Percentiles rank a stretch among this genome's conserved stretches.
These are phyloP conservation scores for Phanerochaete carnosa DNA, from an alignment of 768 basidiomycete species.

Conservation along the genomic window DNA sequence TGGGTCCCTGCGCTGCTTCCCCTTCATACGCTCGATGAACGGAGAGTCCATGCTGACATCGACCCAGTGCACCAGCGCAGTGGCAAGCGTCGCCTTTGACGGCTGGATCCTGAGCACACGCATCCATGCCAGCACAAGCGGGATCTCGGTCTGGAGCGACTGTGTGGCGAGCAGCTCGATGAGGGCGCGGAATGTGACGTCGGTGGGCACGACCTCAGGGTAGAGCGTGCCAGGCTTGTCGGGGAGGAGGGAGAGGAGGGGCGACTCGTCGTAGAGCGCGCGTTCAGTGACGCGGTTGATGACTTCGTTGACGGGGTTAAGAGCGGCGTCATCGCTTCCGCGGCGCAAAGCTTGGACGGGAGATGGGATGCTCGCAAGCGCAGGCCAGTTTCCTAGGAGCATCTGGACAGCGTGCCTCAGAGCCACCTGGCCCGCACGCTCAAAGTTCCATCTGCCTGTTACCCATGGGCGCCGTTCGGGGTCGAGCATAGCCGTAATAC, in stretches of 20 bases:
- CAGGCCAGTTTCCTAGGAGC: slow-evolving; percentile 52
- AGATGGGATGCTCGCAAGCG: slow-evolving; percentile 28
- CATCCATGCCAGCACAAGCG: slow-evolving; percentile 74
- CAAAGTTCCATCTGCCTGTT: slow-evolving; percentile 29
- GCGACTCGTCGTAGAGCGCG: slow-evolving; percentile 11
- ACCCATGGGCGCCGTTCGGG: slow-evolving; percentile 19
- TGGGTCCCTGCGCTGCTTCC: slow-evolving; percentile 30
- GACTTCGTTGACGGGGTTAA: slow-evolving; percentile 27
- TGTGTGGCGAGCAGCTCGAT: slow-evolving; percentile 57
- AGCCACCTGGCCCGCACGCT: slow-evolving; percentile 24
- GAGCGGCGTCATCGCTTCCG: slow-evolving; percentile 19
- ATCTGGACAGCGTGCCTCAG: slow-evolving; percentile 17
- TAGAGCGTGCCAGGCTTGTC: slow-evolving; percentile 18
- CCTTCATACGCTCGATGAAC: slow-evolving; percentile 46
- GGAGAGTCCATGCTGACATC: slow-evolving; percentile 66
- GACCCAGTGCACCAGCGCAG: slow-evolving; percentile 66
- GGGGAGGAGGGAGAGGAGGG: slow-evolving; percentile 6
- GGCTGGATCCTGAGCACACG: slow-evolving; percentile 51
- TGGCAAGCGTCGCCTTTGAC: slow-evolving; percentile 49
- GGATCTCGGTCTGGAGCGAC: slow-evolving; percentile 54
- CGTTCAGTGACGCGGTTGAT: slow-evolving; percentile 23
- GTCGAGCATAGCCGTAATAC: slow-evolving; percentile 7
- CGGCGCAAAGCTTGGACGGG: slow-evolving; percentile 36
- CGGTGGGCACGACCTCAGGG: slow-evolving; percentile 45
- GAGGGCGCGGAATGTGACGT: slow-evolving; percentile 52